Conservation (phyloP, 2,329 filamentous ascomycete genomes). For the Biscogniauxia marginata region DNA sequence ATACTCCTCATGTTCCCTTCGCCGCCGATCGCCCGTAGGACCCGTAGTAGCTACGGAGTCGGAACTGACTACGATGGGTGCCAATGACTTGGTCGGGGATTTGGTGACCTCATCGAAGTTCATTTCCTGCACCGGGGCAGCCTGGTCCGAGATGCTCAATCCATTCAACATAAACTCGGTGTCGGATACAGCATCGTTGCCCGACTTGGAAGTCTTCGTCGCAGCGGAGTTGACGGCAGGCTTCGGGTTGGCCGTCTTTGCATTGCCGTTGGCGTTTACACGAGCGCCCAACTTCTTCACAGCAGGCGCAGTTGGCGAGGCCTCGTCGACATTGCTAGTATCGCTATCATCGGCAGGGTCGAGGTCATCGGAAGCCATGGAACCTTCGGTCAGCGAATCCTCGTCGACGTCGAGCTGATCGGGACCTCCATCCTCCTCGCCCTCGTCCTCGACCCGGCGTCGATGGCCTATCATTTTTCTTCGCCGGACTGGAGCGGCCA, state of each 20-base stretch:
- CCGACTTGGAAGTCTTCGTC: slow-evolving; percentile 33
- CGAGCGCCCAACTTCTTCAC: slow-evolving; percentile 29
- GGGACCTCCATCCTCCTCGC: slow-evolving; percentile 62
- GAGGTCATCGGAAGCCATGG: slow-evolving; percentile 60
- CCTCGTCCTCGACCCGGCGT: slow-evolving; percentile 68
- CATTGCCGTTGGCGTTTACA: slow-evolving; percentile 35
- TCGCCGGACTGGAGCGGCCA: slow-evolving; percentile 54
- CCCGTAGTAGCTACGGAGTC: slow-evolving; percentile 46
- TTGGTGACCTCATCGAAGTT: slow-evolving; percentile 43
- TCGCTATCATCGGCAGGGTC: slow-evolving; percentile 61
- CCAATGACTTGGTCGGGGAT: slow-evolving; percentile 41
- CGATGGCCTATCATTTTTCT: slow-evolving; percentile 66
- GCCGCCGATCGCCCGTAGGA: slow-evolving; percentile 66
- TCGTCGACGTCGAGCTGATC: slow-evolving; percentile 60
- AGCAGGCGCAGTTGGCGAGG: slow-evolving; percentile 46
- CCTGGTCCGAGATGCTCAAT: slow-evolving; percentile 44
- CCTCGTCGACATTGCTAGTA: slow-evolving; percentile 60
- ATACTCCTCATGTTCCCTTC: slow-evolving; percentile 88
- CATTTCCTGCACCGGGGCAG: slow-evolving; percentile 43
- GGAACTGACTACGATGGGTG: slow-evolving; percentile 56
- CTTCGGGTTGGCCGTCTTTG: slow-evolving; percentile 26
- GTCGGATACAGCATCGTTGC: slow-evolving; percentile 46
- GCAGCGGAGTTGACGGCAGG: slow-evolving; percentile 29
- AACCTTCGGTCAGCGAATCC: slow-evolving; percentile 65
- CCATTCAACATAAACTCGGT: slow-evolving; percentile 60